Base-by-base conservation (phyloP, 73 alveolate species). In the Paramecium tetraurelia region DNA sequence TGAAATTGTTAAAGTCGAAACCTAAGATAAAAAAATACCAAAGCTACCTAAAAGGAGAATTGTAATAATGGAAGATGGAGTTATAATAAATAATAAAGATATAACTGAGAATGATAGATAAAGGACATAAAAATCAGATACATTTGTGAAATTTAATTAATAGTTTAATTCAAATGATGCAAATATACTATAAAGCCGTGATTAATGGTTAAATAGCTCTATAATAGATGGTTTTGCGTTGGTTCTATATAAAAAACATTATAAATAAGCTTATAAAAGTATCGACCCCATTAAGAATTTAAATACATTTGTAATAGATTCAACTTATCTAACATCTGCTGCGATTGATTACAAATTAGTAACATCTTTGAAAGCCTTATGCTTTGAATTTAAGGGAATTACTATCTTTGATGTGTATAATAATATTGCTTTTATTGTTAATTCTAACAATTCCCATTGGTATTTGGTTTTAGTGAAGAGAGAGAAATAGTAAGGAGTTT, bases 361-460 rank as follows among this genome's bases (percentile, higher is more conserved):
- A 27, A 22, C 44, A 3, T 20, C 84, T 27, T 63, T 63, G 29
- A 63, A 48, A 63, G 14, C 50, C 12, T 27, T 63, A 27, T 63
- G 41, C 16, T 63, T 27, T 63, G 84, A 63, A 33, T 63, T 27
- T 63, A 63, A 63, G n/a, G 87, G 87, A 14, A n/a, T 75, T n/a
- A 18, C 68, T 35, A 75, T 75, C 2, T 35, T 38, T 38, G 59
- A 75, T 75, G 36, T 75, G 4, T 75, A 2, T 16, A 1, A 35
- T 11, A 38, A 41, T 12, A 36, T 75, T 16, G 35, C 14, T 36
- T 40, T 75, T 18, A 10, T 75, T n/a, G 46, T 75, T 0, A 75
- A 75, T 75, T 38, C 14, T 4, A 75, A 33, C 3, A 75, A 75
- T 38, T 4, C 87, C 9, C 87, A 75, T 75, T 75, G 87, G 87